A percentile compares a stretch with the other conserved stretches of the same genome.
phyloP scores from a whole-genome alignment of 345 rosid genomes.

The Mangifera indica region DNA sequence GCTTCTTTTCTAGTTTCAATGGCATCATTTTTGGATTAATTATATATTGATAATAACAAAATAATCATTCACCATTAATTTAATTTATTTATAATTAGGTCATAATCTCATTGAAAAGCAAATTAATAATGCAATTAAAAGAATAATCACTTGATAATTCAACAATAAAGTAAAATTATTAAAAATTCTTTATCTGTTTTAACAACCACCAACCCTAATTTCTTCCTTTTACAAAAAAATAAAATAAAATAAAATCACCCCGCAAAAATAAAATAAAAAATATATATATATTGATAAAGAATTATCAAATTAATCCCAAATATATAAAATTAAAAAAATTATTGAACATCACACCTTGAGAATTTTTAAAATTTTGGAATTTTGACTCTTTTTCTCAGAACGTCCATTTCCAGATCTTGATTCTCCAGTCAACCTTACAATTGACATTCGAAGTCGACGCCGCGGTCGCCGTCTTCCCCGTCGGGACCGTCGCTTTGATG shows the following conservation, averaged over 20 bases:
- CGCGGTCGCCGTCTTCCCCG: constrained; percentile 53
- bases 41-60: no score
- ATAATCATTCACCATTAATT: not conserved
- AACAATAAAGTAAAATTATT: not conserved
- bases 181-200: not conserved
- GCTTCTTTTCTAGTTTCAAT: no score
- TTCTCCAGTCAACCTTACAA: constrained; percentile 74
- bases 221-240: constrained; percentile 19
- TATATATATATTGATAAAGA: not conserved
- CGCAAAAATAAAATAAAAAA: no score
- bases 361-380: no score
- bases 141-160: no score
- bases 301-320: constrained; percentile 5
- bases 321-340: not conserved
- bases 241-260: not conserved
- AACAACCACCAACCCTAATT: not conserved
- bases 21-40: no score
- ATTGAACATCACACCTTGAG: constrained; percentile 14
- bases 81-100: not conserved
- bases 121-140: no score
- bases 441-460: constrained; percentile 55
- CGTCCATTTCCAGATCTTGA: constrained; percentile 92
- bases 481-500: constrained; percentile 50
- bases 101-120: not conserved
- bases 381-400: constrained; percentile 28